phyloP scores from a whole-genome alignment of 1,284 basidiomycete species.

The Sanghuangporus baumii region DNA sequence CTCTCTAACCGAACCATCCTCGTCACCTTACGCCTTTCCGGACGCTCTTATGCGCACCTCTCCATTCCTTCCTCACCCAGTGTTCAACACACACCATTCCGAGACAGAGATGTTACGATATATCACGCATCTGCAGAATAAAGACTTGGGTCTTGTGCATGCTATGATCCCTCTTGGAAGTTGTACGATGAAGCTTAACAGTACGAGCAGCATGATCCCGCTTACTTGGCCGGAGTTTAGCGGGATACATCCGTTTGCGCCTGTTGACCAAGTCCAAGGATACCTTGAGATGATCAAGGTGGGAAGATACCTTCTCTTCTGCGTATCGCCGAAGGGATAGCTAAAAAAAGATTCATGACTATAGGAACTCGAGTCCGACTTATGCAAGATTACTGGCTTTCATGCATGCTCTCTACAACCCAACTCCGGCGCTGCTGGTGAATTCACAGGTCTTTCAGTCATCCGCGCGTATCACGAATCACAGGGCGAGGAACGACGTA shows the following conservation, averaged over 20 bases:
- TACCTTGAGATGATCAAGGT: conserved; percentile 77
- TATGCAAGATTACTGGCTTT: conserved; percentile 95
- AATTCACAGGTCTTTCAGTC: conserved; percentile 91
- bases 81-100: conserved; percentile 94
- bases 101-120: conserved; percentile 98
- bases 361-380: conserved; percentile 79
- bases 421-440: conserved; percentile 95
- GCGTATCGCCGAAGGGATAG: conserved; percentile 14
- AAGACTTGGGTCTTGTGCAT: conserved; percentile 93
- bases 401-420: conserved; percentile 93
- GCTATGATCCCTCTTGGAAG: conserved; percentile 97
- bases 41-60: conserved; percentile 63
- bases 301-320: conserved; percentile 30
- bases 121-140: conserved; percentile 89
- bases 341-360: conserved; percentile 28
- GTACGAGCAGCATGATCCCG: conserved; percentile 94
- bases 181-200: conserved; percentile 97
- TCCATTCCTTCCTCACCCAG: conserved; percentile 77
- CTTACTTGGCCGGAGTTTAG: conserved; percentile 93
- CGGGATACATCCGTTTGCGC: conserved; percentile 89
- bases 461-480: conserved; percentile 94
- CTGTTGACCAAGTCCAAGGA: conserved; percentile 84
- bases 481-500: conserved; percentile 78
- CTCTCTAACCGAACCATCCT: conserved; percentile 35
- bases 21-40: conserved; percentile 46